Evolutionary conservation across 164 flowering plant genomes (phyloP), one percentile per base, ranked within the genome.

Genomic region (Liquidambar formosana): DNA sequence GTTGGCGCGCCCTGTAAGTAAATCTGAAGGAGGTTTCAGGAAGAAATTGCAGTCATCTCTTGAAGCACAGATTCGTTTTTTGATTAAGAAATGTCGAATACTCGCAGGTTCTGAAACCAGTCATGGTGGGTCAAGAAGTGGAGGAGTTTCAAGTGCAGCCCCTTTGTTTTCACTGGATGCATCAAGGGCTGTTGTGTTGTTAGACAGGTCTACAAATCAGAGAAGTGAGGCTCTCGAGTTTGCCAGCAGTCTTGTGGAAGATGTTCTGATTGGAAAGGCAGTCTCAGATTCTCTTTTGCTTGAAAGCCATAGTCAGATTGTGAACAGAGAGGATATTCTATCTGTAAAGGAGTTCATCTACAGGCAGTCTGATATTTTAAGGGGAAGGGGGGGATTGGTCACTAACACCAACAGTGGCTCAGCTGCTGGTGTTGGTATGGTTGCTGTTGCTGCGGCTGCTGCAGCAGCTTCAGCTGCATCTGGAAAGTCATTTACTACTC

Each of bases 371-470:
- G 98, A 94, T 78, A 82, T 85, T 25, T 67, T 90, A 62, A 82
- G 96, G 71, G 98, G 98, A 57, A 87, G 83, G 85, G 95, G 94
- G 51, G 89, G 91, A 4, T 54, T 80, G 71, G 81, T 82, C 12
- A 43, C 75, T 48, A 83, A 76, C 67, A 53, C 87, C 52, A 88
- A 73, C 68, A 84, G 88, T 78, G 88, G 94, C 62, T 76, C 93
- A 44, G 88, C 89, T 68, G 85, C 89, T 74, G 96, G 93, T 74
- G 93, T 78, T 72, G 96, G 98, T 54, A 89, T 93, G 96, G 91
- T 86, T 45, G 97, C 96, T 75, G 94, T 83, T 75, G 97, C 94
- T 14, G 98, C 93, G 9, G 97, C 91, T 11, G 98, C 91, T 0
- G 98, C 94, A 25, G 93, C 98, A 1, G 92, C 95, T 41, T 89